These are phyloP conservation scores for Chrysosporium queenslandicum DNA, from an alignment of 2,329 filamentous ascomycete species.

Conservation along the genomic window DNA sequence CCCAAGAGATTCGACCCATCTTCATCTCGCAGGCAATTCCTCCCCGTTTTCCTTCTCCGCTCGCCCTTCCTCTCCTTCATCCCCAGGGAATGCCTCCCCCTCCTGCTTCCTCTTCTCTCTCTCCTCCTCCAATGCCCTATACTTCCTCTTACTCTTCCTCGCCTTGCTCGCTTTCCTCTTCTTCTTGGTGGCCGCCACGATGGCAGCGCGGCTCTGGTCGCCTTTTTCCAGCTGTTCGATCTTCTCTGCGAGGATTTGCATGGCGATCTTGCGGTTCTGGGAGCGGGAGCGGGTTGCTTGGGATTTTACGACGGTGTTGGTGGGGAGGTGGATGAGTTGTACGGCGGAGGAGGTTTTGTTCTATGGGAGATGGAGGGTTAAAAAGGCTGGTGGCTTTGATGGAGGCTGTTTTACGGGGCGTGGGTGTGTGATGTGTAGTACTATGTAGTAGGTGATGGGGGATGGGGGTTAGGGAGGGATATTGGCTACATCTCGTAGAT, in stretches of 20 bases:
- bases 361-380: slow-evolving; percentile 29
- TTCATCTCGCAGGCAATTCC: background rate
- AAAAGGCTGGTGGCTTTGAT: too few species aligned
- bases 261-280: slow-evolving; percentile 79
- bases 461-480: too few species aligned
- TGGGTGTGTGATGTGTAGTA: too few species aligned
- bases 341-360: slow-evolving; percentile 97
- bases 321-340: slow-evolving; percentile 80
- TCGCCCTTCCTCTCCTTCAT: slow-evolving; percentile 11
- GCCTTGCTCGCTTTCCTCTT: slow-evolving; percentile 37
- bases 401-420: too few species aligned
- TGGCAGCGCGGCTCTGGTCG: slow-evolving; percentile 61
- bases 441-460: too few species aligned
- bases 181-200: slow-evolving; percentile 79
- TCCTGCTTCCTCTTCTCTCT: slow-evolving; percentile 16
- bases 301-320: slow-evolving; percentile 85
- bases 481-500: too few species aligned
- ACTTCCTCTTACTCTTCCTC: slow-evolving; percentile 39
- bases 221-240: slow-evolving; percentile 69
- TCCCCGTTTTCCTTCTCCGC: slow-evolving; percentile 1
- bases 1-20: background rate
- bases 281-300: slow-evolving; percentile 79
- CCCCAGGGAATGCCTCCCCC: slow-evolving; percentile 15
- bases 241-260: slow-evolving; percentile 63
- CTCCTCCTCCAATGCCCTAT: slow-evolving; percentile 26